Conservation (phyloP, 2,329 filamentous ascomycete species). For the Xylaria digitata region DNA sequence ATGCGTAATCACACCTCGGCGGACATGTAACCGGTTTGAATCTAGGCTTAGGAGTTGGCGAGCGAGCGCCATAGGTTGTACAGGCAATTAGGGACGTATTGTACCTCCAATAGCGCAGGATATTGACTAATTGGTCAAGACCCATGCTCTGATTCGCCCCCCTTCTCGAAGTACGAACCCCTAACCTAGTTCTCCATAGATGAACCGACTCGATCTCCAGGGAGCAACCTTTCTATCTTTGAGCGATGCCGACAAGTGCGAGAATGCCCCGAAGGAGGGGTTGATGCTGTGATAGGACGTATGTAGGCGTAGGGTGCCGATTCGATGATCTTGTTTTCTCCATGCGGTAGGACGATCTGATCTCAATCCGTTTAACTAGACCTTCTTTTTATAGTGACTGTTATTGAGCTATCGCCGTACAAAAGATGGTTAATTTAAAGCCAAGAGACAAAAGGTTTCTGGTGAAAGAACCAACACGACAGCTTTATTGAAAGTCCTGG, state of each 20-base stretch:
- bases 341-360: conserved; percentile 11
- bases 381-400: conserved; percentile 41
- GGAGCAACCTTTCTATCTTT: conserved; percentile 25
- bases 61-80: conserved; percentile 8
- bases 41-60: neutral
- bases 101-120: conserved; percentile 1
- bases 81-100: neutral
- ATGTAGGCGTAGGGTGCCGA: conserved; percentile 19
- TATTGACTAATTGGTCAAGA: neutral
- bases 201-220: neutral
- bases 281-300: conserved; percentile 10
- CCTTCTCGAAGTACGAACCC: conserved; percentile 4
- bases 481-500: neutral
- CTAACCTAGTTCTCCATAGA: conserved; percentile 12
- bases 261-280: conserved; percentile 47
- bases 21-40: conserved; percentile 16
- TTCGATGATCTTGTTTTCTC: conserved; percentile 28
- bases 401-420: conserved; percentile 6
- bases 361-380: conserved; percentile 22
- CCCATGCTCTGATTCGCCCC: conserved; percentile 15
- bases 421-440: conserved; percentile 22
- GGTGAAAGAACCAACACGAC: conserved; percentile 12
- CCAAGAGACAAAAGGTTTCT: neutral
- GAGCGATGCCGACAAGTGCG: conserved; percentile 45
- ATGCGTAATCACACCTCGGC: conserved; percentile 7